These are phyloP conservation scores for Cladophialophora yegresii DNA, from an alignment of 2,329 filamentous ascomycete genomes.

Conservation along the genomic window DNA sequence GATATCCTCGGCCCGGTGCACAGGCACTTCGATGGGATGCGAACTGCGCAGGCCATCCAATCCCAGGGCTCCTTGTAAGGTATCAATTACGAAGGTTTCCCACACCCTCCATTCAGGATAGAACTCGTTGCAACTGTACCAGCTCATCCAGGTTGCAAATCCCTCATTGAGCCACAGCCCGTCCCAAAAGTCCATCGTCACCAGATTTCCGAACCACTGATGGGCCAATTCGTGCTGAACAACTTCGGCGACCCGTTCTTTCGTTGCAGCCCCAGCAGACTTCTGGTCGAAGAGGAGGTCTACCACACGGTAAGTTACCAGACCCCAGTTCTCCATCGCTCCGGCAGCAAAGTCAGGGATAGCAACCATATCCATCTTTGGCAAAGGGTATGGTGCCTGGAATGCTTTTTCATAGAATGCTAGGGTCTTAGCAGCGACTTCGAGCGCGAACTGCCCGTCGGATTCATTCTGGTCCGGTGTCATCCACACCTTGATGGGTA, in stretches of 20 bases:
- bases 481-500: constrained; percentile 91
- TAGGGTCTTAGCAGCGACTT: constrained; percentile 84
- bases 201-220: constrained; percentile 97
- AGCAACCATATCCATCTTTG: constrained; percentile 95
- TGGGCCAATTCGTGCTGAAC: constrained; percentile 97
- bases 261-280: constrained; percentile 81
- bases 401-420: constrained; percentile 97
- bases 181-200: constrained; percentile 99
- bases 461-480: constrained; percentile 87
- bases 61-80: constrained; percentile 80
- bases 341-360: constrained; percentile 95
- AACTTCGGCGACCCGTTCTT: constrained; percentile 90
- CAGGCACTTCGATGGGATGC: constrained; percentile 93
- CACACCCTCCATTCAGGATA: constrained; percentile 99
- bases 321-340: constrained; percentile 98
- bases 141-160: constrained; percentile 89
- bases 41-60: constrained; percentile 91
- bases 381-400: constrained; percentile 79
- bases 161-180: constrained; percentile 95
- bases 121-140: constrained; percentile 92
- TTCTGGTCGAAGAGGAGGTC: constrained; percentile 90
- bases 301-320: constrained; percentile 92
- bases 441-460: constrained; percentile 84
- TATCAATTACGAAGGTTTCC: constrained; percentile 92
- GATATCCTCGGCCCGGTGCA: constrained; percentile 92